Percentiles rank a stretch among this genome's conserved stretches.
Evolutionary conservation across 2,329 filamentous ascomycete species (phyloP).

Genomic region (Podosphaera fusca): DNA sequence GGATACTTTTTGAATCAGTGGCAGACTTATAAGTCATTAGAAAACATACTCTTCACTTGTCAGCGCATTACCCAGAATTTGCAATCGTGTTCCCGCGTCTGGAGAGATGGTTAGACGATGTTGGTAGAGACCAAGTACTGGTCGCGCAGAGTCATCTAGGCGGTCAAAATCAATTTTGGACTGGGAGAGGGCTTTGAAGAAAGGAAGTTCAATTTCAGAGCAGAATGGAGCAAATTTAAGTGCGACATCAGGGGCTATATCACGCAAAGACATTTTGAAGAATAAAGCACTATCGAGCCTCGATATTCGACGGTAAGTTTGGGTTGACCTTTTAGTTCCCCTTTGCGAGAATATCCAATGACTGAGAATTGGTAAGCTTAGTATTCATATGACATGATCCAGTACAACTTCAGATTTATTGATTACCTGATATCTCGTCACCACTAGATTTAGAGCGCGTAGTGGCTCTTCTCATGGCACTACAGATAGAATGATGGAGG

Average conservation of each 20-base stretch:
- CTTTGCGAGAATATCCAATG: too few relatives aligned
- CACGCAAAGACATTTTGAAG: background rate
- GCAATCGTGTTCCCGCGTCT: slow-evolving; percentile 65
- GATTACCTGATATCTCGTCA: too few relatives aligned
- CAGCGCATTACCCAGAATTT: slow-evolving; percentile 69
- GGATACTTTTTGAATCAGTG: slow-evolving; percentile 26
- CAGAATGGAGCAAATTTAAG: slow-evolving; percentile 73
- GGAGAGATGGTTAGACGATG: slow-evolving; percentile 47
- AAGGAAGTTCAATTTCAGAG: slow-evolving; percentile 85
- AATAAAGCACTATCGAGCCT: too few relatives aligned
- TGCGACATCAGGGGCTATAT: slow-evolving; percentile 9
- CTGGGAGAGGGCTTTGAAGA: slow-evolving; percentile 78
- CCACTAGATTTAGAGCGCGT: too few relatives aligned
- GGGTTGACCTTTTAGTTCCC: too few relatives aligned
- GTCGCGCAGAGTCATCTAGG: slow-evolving; percentile 77
- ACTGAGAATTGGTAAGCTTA: too few relatives aligned
- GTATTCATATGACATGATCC: too few relatives aligned
- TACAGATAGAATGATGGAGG: too few relatives aligned
- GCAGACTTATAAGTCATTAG: background rate
- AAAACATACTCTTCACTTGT: slow-evolving; percentile 54
- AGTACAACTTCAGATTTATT: too few relatives aligned
- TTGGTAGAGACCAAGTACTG: slow-evolving; percentile 74
- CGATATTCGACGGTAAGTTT: too few relatives aligned
- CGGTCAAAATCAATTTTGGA: slow-evolving; percentile 95
- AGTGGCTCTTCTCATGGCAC: too few relatives aligned